These are phyloP conservation scores for Balakata baccata DNA, from an alignment of 345 rosid species.

Conservation along the genomic window DNA sequence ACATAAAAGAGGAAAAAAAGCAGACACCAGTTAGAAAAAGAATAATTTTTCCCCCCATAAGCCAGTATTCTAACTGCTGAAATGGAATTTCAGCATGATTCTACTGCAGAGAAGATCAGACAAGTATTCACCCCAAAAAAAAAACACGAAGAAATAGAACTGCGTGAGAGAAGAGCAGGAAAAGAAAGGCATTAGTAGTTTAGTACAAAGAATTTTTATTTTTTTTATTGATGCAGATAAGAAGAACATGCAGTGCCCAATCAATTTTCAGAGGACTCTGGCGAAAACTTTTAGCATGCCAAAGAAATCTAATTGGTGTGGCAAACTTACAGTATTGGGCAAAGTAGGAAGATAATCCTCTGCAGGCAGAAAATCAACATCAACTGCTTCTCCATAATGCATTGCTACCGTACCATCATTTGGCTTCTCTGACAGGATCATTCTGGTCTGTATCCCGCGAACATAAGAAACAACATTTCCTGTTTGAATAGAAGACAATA, in stretches of 20 bases:
- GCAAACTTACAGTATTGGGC: slow-evolving; percentile 78
- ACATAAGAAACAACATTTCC: slow-evolving; percentile 48
- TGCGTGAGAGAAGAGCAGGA: not conserved
- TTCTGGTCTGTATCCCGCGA: slow-evolving; percentile 42
- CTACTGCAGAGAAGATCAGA: not conserved
- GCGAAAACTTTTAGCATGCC: not conserved
- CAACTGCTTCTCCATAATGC: slow-evolving; percentile 77
- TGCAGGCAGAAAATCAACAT: slow-evolving; percentile 53
- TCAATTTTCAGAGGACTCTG: not conserved
- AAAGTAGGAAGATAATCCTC: slow-evolving; percentile 75
- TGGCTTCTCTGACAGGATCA: slow-evolving; percentile 78
- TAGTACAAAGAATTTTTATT: not conserved
- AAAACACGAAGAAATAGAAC: not conserved
- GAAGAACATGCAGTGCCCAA: not conserved
- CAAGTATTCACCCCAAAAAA: not conserved
- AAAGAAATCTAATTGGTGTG: not conserved
- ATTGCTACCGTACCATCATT: slow-evolving; percentile 80
- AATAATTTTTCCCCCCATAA: not conserved
- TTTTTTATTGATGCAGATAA: slow-evolving; percentile 2
- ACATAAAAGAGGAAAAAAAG: not conserved
- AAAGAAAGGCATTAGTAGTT: not conserved
- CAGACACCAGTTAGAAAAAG: not conserved
- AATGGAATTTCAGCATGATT: not conserved
- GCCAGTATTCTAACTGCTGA: not conserved
- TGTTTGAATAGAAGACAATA: slow-evolving; percentile 25